A percentile compares a stretch with the other conserved stretches of the same genome.
Conservation (phyloP, 1,284 basidiomycete species). For the Cryptococcus depauperatus region DNA sequence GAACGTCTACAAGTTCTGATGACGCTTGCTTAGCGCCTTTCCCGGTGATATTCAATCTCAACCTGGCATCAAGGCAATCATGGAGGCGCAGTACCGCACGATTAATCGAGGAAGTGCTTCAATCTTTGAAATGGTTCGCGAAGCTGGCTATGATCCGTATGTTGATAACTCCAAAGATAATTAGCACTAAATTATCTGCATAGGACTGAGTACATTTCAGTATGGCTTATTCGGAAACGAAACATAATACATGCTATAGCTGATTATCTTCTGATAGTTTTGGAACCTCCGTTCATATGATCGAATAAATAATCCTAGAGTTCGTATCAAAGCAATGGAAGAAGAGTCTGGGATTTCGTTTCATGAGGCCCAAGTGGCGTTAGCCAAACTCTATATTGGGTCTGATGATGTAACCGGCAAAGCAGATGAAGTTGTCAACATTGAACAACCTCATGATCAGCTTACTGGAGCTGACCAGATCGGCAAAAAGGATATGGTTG, state of each 20-base stretch:
- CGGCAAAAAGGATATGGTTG: constrained; percentile 42
- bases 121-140: constrained; percentile 73
- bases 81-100: constrained; percentile 52
- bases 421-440: constrained; percentile 39
- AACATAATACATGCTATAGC: neutral
- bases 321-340: constrained; percentile 63
- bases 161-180: constrained; percentile 4
- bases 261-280: constrained; percentile 50
- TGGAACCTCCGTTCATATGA: constrained; percentile 87
- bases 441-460: constrained; percentile 48
- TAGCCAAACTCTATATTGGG: constrained; percentile 71
- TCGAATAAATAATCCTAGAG: constrained; percentile 67
- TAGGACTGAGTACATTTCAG: constrained; percentile 49
- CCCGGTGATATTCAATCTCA: constrained; percentile 70
- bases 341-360: constrained; percentile 66
- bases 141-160: constrained; percentile 72
- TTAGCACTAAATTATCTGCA: neutral
- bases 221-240: constrained; percentile 11
- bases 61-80: constrained; percentile 54
- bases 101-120: constrained; percentile 80
- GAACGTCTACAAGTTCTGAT: neutral
- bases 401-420: constrained; percentile 38
- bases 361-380: constrained; percentile 75
- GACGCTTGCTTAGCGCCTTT: constrained; percentile 27
- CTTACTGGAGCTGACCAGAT: constrained; percentile 53